Evolutionary conservation across 345 rosid species (phyloP).

Genomic region (Brassica nigra): DNA sequence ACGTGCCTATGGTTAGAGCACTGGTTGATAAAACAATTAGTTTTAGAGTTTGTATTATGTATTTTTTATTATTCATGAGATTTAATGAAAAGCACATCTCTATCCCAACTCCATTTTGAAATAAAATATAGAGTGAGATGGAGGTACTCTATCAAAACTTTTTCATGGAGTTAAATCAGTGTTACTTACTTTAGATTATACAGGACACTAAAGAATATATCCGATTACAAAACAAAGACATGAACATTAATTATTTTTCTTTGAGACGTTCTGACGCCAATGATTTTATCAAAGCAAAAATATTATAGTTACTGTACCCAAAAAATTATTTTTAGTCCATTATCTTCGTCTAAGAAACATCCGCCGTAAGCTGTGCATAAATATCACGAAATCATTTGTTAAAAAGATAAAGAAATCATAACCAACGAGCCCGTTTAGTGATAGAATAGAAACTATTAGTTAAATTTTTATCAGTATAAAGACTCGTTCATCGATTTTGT

Average conservation of each 20-base stretch:
- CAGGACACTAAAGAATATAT: background rate
- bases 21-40: background rate
- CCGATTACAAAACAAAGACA: background rate
- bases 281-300: background rate
- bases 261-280: background rate
- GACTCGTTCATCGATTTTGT: background rate
- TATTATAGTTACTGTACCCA: background rate
- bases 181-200: background rate
- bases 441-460: background rate
- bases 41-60: background rate
- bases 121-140: no score
- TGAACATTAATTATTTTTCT: background rate
- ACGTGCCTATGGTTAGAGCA: background rate
- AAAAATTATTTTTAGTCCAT: background rate
- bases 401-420: background rate
- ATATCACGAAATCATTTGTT: background rate
- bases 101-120: no score
- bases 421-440: background rate
- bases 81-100: background rate
- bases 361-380: background rate
- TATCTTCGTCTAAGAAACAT: background rate
- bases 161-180: background rate
- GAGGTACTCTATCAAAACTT: no score
- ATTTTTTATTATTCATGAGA: background rate
- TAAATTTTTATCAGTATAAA: background rate